Base-by-base conservation (phyloP, 352 stramenopile species). In the Pythium aquatile region DNA sequence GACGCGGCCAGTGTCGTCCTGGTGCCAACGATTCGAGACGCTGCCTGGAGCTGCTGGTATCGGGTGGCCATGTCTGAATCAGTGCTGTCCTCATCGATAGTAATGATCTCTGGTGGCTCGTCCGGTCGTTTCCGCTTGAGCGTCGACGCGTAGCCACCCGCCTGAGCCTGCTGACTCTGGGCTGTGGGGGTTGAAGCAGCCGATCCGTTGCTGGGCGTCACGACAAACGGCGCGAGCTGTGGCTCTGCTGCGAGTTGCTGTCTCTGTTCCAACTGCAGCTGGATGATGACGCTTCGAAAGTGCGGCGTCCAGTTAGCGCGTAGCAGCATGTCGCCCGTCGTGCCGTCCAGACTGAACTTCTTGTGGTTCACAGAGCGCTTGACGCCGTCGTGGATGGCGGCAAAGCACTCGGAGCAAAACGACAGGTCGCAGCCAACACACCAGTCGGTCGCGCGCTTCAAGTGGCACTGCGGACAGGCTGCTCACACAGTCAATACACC, bases 401-500 rank as follows among this genome's bases (percentile, higher is more conserved):
- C 37, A 39, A 80, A 85, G 33, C 84, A 93, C n/a, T 60, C 49
- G 0, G 28, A 42, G 54, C 84, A 93, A 58, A 93, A 90, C n/a
- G 70, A 75, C 55, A 90, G 53, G 26, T 91, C 75, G 46, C 84
- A 93, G 28, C 85, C 67, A 5, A 69, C 46, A 64, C 84, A 93
- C 73, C 74, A 90, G 58, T 75, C 79, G 0, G 57, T 52, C 4
- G 85, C 63, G 16, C 26, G 73, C 2, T 79, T 66, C n/a, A 78
- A 5, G 33, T 85, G 78, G 33, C 84, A 93, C 26, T 86, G 80
- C 17, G 69, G 79, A 63, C 84, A 93, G n/a, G 68, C 81, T 92
- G 58, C 16, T 33, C 47, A 33, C 14, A 16, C 20, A 24, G 20
- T 24, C 20, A 17, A 56, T 35, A 35, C 14, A 29, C 39, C 2